Base-by-base conservation (phyloP, 1,284 basidiomycete genomes). In the Lignosus rhinocerotis region DNA sequence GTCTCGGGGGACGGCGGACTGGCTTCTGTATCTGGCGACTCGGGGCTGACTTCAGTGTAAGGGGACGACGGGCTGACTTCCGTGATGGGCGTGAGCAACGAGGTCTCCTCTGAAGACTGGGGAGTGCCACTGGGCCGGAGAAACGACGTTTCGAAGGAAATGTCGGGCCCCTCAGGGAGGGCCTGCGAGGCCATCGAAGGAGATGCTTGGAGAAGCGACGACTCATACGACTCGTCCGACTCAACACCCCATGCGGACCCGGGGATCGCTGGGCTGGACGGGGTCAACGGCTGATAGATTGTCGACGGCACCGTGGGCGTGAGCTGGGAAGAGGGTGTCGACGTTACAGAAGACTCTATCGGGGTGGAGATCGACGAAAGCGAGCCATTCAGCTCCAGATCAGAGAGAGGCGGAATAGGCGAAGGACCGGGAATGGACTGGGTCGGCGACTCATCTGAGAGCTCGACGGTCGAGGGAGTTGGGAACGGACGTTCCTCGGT, bases 211-310 rank as follows among this genome's bases (percentile, higher is more conserved):
- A 92, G 73, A 16, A 87, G 72, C 0, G 86, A 86, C 0, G 88
- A 88, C 36, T 90, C 88, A 61, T 87, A 92, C 0, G 88, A 87
- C 9, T 75, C 65, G 59, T 89, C 82, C 0, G 83, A 84, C 64
- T 85, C 83, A 3, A 78, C 72, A 9, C 79, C 81, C 86, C 86
- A 88, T 32, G 76, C 65, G 16, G 79, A 80, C 44, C 74, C 74
- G 12, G 73, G 75, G 48, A 82, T 61, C 10, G 76, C 75, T 19
- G 75, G 73, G 25, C 74, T 76, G 2, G 70, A 70, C 2, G 63
- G 57, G 1, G 61, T 67, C 10, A 66, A 58, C 30, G 65, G 62
- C 42, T 62, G 66, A n/a, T 60, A 59, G 49, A 70, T 38, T 1
- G 68, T 67, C 10, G 71, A 72, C n/a, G 70, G 70, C 1, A 70